Evolutionary conservation across 768 basidiomycete species (phyloP).

Genomic region (Boletales sp.): DNA sequence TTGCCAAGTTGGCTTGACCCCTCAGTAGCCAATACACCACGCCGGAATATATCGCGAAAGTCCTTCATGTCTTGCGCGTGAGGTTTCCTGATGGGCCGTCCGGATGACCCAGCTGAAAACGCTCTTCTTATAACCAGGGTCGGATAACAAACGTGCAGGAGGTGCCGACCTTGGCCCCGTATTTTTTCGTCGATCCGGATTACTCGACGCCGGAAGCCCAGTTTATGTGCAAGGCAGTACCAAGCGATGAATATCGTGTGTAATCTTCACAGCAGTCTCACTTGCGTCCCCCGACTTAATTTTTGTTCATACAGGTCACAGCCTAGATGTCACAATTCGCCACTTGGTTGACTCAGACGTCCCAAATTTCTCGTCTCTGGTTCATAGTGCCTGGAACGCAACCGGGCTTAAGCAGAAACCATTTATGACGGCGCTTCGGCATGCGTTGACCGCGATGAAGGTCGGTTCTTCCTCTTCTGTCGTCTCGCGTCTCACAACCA

Average conservation of each 20-base stretch:
- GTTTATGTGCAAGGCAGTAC: constrained; percentile 45
- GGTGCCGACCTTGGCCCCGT: constrained; percentile 63
- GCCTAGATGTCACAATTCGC: constrained; percentile 4
- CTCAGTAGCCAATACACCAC: constrained; percentile 43
- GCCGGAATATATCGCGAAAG: constrained; percentile 57
- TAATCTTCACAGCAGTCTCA: background rate
- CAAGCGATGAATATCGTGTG: constrained; percentile 45
- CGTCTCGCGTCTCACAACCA: background rate
- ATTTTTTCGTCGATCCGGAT: constrained; percentile 75
- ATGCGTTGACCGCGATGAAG: constrained; percentile 81
- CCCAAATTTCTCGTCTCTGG: constrained; percentile 30
- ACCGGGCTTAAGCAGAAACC: constrained; percentile 41
- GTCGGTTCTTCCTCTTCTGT: constrained; percentile 36
- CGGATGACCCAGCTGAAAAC: background rate
- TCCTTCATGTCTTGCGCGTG: constrained; percentile 63
- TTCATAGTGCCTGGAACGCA: constrained; percentile 44
- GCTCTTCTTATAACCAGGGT: constrained; percentile 39
- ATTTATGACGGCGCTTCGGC: constrained; percentile 71
- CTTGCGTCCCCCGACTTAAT: background rate
- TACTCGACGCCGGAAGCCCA: constrained; percentile 51
- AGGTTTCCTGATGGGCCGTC: background rate
- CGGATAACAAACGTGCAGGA: constrained; percentile 71
- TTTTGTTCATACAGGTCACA: constrained; percentile 1
- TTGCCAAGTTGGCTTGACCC: background rate
- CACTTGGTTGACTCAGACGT: constrained; percentile 5